phyloP scores from a whole-genome alignment of 768 basidiomycete genomes.

The Amanita molliuscula region DNA sequence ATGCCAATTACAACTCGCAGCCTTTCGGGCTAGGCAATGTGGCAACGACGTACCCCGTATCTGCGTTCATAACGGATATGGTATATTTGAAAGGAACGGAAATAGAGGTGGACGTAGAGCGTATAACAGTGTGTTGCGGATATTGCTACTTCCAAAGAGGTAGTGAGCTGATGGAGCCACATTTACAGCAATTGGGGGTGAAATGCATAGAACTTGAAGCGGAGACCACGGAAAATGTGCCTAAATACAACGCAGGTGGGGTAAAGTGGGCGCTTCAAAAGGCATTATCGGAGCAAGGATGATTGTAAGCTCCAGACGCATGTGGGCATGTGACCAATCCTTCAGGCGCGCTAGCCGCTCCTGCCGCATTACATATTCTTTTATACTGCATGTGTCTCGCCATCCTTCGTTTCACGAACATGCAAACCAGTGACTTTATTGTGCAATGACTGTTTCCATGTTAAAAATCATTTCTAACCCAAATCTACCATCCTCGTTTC shows the following conservation, averaged over 20 bases:
- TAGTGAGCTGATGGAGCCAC: background rate
- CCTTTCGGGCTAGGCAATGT: slow-evolving; percentile 51
- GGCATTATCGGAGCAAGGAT: slow-evolving; percentile 12
- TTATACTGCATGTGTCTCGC: background rate
- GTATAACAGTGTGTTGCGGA: slow-evolving; percentile 27
- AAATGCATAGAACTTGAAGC: slow-evolving; percentile 41
- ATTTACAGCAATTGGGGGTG: slow-evolving; percentile 45
- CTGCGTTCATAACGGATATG: slow-evolving; percentile 80
- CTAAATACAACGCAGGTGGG: slow-evolving; percentile 33
- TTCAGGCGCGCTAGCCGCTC: background rate
- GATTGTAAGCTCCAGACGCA: background rate
- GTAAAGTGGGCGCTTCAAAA: slow-evolving; percentile 33
- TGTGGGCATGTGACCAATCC: background rate
- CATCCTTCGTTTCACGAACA: background rate
- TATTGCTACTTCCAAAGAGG: background rate
- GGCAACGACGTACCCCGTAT: slow-evolving; percentile 56
- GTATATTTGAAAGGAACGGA: slow-evolving; percentile 59
- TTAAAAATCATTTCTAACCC: background rate
- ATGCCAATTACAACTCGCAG: slow-evolving; percentile 41
- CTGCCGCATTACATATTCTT: background rate
- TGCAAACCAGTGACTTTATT: background rate
- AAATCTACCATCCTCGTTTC: background rate
- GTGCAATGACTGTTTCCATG: background rate
- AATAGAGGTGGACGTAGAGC: slow-evolving; percentile 50
- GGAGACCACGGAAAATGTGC: slow-evolving; percentile 9